Base-by-base conservation (phyloP, 768 basidiomycete genomes). In the Leccinum aurantiacum region DNA sequence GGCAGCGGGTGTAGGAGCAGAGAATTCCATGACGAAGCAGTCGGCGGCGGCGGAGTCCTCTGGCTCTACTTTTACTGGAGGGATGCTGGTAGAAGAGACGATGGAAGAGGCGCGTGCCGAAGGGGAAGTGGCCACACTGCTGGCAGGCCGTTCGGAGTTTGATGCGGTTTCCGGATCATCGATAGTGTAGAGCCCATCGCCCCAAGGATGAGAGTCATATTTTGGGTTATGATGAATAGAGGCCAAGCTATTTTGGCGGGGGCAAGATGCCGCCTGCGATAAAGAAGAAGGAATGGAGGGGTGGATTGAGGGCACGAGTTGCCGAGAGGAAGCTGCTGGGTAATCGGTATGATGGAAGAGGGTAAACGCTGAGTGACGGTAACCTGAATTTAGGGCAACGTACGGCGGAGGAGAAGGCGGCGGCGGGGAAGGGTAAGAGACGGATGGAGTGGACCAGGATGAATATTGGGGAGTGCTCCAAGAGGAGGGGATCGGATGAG, bases 21-120 rank as follows among this genome's bases (percentile, higher is more conserved):
- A 73, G 54, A 74, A 74, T 48, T 74, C 73, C 74, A 74, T 74
- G 59, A 74, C 74, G 31, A 74, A 74, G 60, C 72, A 74, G 17
- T 73, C 72, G 8, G 72, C 48, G 9, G 64, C 44, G 6, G 58
- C 55, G 10, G 63, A 4, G 24, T 74, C 73, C 22, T 74, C 74
- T 19, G 67, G 74, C 14, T 74, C 73, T 17, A 69, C 61, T 54
- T 74, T 74, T 0, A 76, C 71, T n/a, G 63, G 68, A 37, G 65
- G 64, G 29, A 72, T 54, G 54, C 73, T 67, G 53, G 64, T 33
- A 35, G 74, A 66, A 41, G 74, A 67, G n/a, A 68, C 60, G 60
- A 72, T 71, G 57, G 72, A 75, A n/a, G 72, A 72, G 15, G 72
- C 68, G 64, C 72, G 72, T 69, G 69, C 69, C 0, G 74, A 74